A percentile compares a stretch with the other conserved stretches of the same genome.
These are phyloP conservation scores for Arabidopsis lyrata DNA, from an alignment of 441 rosid species.

Conservation along the genomic window DNA sequence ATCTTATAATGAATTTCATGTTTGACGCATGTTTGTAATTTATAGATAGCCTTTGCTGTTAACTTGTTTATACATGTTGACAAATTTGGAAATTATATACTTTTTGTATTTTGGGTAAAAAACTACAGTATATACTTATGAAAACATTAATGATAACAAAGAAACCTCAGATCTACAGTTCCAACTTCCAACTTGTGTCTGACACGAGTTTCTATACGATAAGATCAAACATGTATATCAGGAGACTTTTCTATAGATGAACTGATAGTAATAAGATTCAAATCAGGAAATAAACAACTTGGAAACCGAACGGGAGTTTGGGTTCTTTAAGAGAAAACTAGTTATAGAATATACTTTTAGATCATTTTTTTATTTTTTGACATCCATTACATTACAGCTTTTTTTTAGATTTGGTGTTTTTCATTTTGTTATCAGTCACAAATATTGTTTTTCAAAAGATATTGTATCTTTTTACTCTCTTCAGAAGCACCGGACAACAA, in stretches of 20 bases:
- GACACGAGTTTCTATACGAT: slow-evolving; percentile 18
- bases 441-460: slow-evolving; percentile 14
- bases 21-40: not conserved
- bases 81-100: not conserved
- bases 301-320: not conserved
- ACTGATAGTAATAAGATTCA: slow-evolving; percentile 14
- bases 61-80: not conserved
- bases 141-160: not conserved
- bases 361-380: not conserved
- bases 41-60: not conserved
- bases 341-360: too few species aligned
- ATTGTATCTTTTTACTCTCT: not conserved
- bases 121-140: too few species aligned
- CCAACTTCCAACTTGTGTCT: slow-evolving; percentile 24
- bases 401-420: not conserved
- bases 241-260: not conserved
- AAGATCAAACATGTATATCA: slow-evolving; percentile 26
- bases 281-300: slow-evolving; percentile 8
- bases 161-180: slow-evolving; percentile 11
- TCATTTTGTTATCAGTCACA: not conserved
- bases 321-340: not conserved
- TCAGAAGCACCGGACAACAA: not conserved
- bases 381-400: not conserved
- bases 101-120: too few species aligned
- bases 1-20: not conserved